A percentile compares a stretch with the other conserved stretches of the same genome.
Conservation (phyloP, 2,329 filamentous ascomycete species). For the Colletotrichum lindemuthianum region DNA sequence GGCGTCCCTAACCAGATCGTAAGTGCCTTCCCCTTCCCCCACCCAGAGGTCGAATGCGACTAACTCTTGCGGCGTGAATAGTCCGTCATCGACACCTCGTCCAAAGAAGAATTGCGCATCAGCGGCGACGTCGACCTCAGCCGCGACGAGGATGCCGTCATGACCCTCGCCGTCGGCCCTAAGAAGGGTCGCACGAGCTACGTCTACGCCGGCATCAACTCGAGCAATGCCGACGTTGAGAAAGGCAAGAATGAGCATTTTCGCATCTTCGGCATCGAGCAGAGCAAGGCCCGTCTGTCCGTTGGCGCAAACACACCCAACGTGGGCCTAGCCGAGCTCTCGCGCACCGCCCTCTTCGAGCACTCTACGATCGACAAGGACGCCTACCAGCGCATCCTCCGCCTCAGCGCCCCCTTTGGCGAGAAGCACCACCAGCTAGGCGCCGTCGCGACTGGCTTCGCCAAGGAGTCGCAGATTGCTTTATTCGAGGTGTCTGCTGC, state of each 20-base stretch:
- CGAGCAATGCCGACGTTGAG: constrained; percentile 75
- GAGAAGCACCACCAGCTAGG: constrained; percentile 71
- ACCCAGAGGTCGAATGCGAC: constrained; percentile 14
- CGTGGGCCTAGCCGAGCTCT: constrained; percentile 60
- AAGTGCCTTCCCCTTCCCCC: constrained; percentile 51
- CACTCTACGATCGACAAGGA: constrained; percentile 59
- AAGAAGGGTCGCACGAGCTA: constrained; percentile 53
- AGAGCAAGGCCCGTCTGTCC: constrained; percentile 48
- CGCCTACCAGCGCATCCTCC: constrained; percentile 68
- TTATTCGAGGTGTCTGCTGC: constrained; percentile 76
- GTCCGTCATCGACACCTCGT: constrained; percentile 78
- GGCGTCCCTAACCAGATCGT: constrained; percentile 91
- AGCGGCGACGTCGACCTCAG: constrained; percentile 81
- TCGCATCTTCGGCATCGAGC: constrained; percentile 73
- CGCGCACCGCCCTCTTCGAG: constrained; percentile 63
- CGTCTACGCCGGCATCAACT: constrained; percentile 85
- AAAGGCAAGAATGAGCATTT: constrained; percentile 87
- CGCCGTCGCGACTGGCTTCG: constrained; percentile 81
- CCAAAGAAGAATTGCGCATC: constrained; percentile 70
- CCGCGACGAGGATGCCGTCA: constrained; percentile 88
- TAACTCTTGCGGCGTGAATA: constrained; percentile 43
- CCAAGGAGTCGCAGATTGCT: constrained; percentile 79
- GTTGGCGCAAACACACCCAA: constrained; percentile 43
- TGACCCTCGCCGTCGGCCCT: constrained; percentile 78
- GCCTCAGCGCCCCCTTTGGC: constrained; percentile 59